Evolutionary conservation across 1,139 yeast species (phyloP).

Genomic region (Lodderomyces margitis): DNA sequence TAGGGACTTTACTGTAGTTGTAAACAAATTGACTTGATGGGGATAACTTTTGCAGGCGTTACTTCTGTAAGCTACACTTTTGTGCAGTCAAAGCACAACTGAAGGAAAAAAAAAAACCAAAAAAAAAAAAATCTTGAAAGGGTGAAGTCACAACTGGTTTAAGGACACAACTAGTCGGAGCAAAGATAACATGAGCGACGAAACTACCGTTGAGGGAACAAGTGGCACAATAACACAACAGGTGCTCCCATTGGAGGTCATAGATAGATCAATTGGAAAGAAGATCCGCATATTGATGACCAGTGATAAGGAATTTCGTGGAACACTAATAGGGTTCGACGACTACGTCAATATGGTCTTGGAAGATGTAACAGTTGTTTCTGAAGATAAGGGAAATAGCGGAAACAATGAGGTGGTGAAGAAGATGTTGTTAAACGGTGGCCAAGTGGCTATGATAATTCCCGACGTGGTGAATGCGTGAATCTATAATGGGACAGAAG

Average conservation of each 20-base stretch:
- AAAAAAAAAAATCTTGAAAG: not conserved
- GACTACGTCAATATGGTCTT: conserved; percentile 93
- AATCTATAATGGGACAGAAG: not conserved
- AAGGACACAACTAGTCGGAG: not conserved
- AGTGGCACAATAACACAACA: conserved; percentile 18
- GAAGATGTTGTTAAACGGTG: conserved; percentile 85
- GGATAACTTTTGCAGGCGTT: no score
- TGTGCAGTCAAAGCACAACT: not conserved
- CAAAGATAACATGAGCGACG: conserved; percentile 13
- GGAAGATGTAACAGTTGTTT: conserved; percentile 56
- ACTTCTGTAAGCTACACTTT: no score
- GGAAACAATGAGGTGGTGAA: conserved; percentile 45
- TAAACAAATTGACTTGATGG: no score
- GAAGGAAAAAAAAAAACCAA: conserved; percentile 1
- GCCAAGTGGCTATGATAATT: conserved; percentile 72
- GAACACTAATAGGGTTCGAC: conserved; percentile 87
- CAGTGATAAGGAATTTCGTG: conserved; percentile 73
- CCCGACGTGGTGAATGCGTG: conserved; percentile 16
- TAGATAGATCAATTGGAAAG: conserved; percentile 84
- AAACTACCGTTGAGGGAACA: conserved; percentile 7
- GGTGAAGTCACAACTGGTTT: not conserved
- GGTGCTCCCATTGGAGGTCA: conserved; percentile 75
- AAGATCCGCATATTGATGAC: conserved; percentile 76
- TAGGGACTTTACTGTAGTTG: no score
- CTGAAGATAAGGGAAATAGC: conserved; percentile 36